Conservation (phyloP, 805 yeast genomes). For the Martiniozyma abietophila region DNA sequence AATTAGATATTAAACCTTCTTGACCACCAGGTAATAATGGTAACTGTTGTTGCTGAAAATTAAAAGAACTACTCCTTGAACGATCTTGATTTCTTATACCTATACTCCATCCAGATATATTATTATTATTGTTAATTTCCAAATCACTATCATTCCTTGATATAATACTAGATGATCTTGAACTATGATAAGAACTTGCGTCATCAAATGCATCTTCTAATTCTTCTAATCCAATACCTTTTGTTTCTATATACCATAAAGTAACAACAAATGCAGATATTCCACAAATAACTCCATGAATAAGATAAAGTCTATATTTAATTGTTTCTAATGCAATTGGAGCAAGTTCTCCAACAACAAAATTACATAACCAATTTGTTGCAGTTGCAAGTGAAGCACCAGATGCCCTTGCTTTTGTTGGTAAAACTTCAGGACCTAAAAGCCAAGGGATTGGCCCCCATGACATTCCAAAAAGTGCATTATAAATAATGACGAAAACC, state of each 20-base stretch:
- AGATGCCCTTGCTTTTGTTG: constrained; percentile 74
- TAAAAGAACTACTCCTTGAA: too few species aligned
- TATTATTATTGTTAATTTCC: not conserved
- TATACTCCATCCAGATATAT: not conserved
- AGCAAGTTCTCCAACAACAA: constrained; percentile 85
- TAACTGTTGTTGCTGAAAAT: constrained; percentile 1
- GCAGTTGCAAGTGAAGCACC: constrained; percentile 90
- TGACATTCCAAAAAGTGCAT: constrained; percentile 77
- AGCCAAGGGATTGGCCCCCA: constrained; percentile 97
- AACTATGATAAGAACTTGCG: constrained; percentile 20
- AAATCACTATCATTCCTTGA: not conserved
- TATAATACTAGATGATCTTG: constrained; percentile 6
- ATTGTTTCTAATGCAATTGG: constrained; percentile 74
- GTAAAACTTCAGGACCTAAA: constrained; percentile 72
- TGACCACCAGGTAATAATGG: too few species aligned
- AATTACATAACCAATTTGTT: constrained; percentile 88
- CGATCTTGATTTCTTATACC: constrained; percentile 1
- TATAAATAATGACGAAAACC: constrained; percentile 64
- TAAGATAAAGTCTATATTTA: constrained; percentile 70
- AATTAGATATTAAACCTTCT: too few species aligned
- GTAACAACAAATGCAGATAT: constrained; percentile 66
- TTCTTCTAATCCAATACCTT: constrained; percentile 80
- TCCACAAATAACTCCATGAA: constrained; percentile 73
- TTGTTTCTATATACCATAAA: constrained; percentile 79
- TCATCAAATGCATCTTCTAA: constrained; percentile 89